Base-by-base conservation (phyloP, 805 yeast species). In the Hagleromyces aurorensis region DNA sequence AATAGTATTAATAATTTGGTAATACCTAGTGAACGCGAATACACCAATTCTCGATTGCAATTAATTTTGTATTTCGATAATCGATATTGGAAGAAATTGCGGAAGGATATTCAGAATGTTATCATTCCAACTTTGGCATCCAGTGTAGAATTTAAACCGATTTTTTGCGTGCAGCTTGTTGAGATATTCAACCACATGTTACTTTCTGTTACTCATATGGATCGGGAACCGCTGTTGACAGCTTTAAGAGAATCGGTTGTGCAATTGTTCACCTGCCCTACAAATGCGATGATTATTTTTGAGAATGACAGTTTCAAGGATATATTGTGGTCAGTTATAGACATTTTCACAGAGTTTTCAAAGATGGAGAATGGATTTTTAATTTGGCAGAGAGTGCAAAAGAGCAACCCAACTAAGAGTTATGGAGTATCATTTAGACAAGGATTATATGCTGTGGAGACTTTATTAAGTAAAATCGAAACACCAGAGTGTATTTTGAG, bases 231-330 rank as follows among this genome's bases (percentile, higher is more conserved):
- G 0, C 95, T 86, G 43, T 58, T 72, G 32, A 83, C 89, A 8
- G 67, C 82, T 3, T 65, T 87, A 62, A 69, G 77, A 21, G 72
- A 78, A 21, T 59, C 89, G 13, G 75, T 93, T 0, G 76, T 89
- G 0, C 98, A 91, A 56, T 59, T 91, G 13, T 86, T 86, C 55
- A 87, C 96, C 0, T 79, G 94, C 31, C 96, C 96, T 0, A 71
- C 86, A 0, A 78, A 80, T 40, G 77, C 94, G 0, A 69, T 71
- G 1, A 51, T 44, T 22, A 56, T 75, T 11, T 55, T 74, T 13
- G 40, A 37, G 7, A 43, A 57, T 10, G 64, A 64, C 3, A 44
- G 55, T 10, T 54, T 73, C 6, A 51, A 62, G 4, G 61, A 63
- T 27, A 55, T 76, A 1, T 43, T 78, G 13, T 64, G 67, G 38